Conservation (phyloP, 495 filamentous ascomycete genomes). For the Aspergillus sparsus region DNA sequence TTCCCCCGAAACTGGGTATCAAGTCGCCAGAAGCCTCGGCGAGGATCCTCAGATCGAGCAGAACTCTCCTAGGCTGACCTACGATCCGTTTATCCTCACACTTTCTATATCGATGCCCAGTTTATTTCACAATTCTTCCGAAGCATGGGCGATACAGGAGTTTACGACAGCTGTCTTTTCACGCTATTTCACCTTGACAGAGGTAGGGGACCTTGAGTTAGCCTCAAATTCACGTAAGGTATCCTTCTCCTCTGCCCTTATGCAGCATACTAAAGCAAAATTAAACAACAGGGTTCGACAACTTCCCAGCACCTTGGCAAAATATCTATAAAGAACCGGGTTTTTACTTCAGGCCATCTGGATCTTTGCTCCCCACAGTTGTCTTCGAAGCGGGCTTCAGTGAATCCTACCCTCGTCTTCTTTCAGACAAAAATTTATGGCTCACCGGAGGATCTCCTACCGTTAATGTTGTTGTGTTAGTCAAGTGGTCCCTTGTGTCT, state of each 20-base stretch:
- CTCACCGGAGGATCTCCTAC: neutral
- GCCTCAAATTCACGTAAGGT: too few relatives aligned
- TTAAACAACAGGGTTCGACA: constrained; percentile 5
- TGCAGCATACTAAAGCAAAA: neutral
- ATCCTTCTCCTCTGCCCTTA: neutral
- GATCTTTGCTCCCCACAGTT: neutral
- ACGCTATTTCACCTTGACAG: too few relatives aligned
- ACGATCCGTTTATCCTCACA: too few relatives aligned
- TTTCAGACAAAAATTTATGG: constrained; percentile 1
- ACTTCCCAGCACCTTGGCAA: neutral
- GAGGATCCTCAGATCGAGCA: too few relatives aligned
- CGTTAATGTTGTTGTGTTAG: constrained; percentile 1
- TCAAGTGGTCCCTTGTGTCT: neutral
- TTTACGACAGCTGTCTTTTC: too few relatives aligned
- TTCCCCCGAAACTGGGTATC: too few relatives aligned
- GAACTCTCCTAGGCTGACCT: too few relatives aligned
- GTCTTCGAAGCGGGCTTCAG: neutral
- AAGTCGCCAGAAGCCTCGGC: too few relatives aligned
- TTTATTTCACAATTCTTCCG: too few relatives aligned
- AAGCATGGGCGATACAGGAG: too few relatives aligned
- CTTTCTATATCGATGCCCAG: too few relatives aligned
- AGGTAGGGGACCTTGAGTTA: too few relatives aligned
- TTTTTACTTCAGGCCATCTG: neutral
- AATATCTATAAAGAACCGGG: neutral
- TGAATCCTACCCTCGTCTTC: neutral